Percentiles rank a stretch among this genome's conserved stretches.
Conservation (phyloP, 2,329 filamentous ascomycete species). For the Colletotrichum eremochloae region DNA sequence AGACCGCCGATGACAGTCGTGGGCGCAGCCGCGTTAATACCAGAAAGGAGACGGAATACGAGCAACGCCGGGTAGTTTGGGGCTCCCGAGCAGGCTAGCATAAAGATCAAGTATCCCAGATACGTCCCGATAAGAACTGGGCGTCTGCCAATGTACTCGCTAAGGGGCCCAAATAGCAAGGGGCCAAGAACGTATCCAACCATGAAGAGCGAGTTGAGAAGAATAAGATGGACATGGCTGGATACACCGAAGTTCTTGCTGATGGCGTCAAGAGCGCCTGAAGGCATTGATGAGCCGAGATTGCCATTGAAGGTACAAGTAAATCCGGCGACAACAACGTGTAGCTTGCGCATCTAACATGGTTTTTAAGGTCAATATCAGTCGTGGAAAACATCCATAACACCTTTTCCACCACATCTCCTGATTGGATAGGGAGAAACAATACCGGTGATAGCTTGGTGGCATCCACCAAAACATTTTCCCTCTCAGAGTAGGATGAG, state of each 20-base stretch:
- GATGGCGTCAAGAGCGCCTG: slow-evolving; percentile 53
- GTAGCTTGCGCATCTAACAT: slow-evolving; percentile 48
- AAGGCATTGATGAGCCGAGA: slow-evolving; percentile 54
- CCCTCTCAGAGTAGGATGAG: neutral
- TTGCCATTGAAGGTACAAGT: slow-evolving; percentile 55
- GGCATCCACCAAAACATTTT: slow-evolving; percentile 45
- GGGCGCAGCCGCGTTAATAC: slow-evolving; percentile 52
- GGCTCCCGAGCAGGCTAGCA: slow-evolving; percentile 54
- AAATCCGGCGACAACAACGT: slow-evolving; percentile 53
- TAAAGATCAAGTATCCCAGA: slow-evolving; percentile 51
- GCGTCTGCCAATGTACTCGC: slow-evolving; percentile 52
- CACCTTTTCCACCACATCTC: neutral
- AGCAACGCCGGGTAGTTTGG: slow-evolving; percentile 59
- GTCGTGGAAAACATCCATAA: neutral
- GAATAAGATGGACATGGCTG: slow-evolving; percentile 47
- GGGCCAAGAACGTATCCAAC: slow-evolving; percentile 53
- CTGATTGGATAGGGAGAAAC: neutral
- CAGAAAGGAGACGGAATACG: slow-evolving; percentile 55
- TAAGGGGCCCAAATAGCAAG: slow-evolving; percentile 52
- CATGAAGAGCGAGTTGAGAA: slow-evolving; percentile 55
- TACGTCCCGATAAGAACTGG: slow-evolving; percentile 52
- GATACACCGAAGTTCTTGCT: slow-evolving; percentile 48
- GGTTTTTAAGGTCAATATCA: neutral
- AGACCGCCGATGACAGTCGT: slow-evolving; percentile 52
- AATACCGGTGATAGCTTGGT: slow-evolving; percentile 50